phyloP scores from a whole-genome alignment of 495 filamentous ascomycete species.

The Annulohypoxylon maeteangense region DNA sequence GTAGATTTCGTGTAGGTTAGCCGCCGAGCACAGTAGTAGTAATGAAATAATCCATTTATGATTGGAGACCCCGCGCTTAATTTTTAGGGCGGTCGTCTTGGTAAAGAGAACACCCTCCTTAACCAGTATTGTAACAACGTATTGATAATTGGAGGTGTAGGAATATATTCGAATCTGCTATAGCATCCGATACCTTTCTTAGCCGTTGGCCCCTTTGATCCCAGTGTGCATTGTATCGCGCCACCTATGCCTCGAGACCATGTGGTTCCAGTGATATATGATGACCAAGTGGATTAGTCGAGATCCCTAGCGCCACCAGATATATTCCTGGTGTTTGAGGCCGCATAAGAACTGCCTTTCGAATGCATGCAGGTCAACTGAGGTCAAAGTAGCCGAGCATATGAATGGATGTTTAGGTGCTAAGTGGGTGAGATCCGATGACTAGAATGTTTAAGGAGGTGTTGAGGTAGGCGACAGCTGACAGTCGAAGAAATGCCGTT shows the following conservation, averaged over 20 bases:
- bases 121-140: neutral
- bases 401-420: neutral
- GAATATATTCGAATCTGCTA: neutral
- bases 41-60: neutral
- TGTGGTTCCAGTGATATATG: conserved; percentile 10
- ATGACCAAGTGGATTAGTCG: conserved; percentile 13
- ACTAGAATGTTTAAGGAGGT: neutral
- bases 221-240: neutral
- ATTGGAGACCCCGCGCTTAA: neutral
- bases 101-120: neutral
- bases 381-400: conserved; percentile 4
- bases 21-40: neutral
- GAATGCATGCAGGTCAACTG: neutral
- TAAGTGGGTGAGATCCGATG: neutral
- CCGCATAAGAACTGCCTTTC: neutral
- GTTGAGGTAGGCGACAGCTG: neutral
- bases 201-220: neutral
- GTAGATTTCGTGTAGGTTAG: neutral
- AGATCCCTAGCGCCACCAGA: conserved; percentile 17
- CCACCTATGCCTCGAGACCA: neutral
- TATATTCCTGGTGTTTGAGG: neutral
- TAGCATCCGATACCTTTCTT: neutral
- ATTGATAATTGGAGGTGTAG: neutral
- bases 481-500: neutral
- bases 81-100: neutral